These are phyloP conservation scores for Beauveria asiatica DNA, from an alignment of 2,329 filamentous ascomycete species.

Conservation along the genomic window DNA sequence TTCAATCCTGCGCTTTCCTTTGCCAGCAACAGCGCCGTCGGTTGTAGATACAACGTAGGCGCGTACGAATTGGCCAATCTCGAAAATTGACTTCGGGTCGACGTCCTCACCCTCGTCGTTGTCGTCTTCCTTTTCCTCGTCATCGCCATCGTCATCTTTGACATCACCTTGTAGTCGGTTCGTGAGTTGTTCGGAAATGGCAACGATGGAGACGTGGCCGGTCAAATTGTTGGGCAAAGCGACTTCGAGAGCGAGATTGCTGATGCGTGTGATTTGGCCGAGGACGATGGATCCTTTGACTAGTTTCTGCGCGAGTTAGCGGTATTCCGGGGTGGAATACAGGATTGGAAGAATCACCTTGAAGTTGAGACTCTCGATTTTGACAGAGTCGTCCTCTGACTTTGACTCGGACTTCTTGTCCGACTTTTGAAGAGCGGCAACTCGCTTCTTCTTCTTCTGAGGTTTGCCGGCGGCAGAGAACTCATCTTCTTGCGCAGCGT, in stretches of 20 bases:
- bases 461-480: slow-evolving; percentile 41
- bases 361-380: slow-evolving; percentile 80
- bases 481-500: slow-evolving; percentile 82
- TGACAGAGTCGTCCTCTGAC: slow-evolving; percentile 48
- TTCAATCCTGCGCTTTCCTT: slow-evolving; percentile 74
- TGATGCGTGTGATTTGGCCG: slow-evolving; percentile 77
- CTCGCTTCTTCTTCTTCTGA: slow-evolving; percentile 48
- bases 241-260: slow-evolving; percentile 67
- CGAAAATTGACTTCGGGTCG: slow-evolving; percentile 67
- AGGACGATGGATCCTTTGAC: slow-evolving; percentile 80
- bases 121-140: slow-evolving; percentile 47
- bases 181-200: slow-evolving; percentile 76
- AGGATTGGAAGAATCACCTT: slow-evolving; percentile 47
- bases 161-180: slow-evolving; percentile 64
- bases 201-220: slow-evolving; percentile 84
- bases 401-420: slow-evolving; percentile 41
- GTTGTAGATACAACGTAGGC: slow-evolving; percentile 73
- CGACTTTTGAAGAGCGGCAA: slow-evolving; percentile 41
- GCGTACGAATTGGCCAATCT: slow-evolving; percentile 78
- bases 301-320: slow-evolving; percentile 51
- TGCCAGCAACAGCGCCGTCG: slow-evolving; percentile 52
- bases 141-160: slow-evolving; percentile 40
- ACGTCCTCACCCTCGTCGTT: slow-evolving; percentile 50
- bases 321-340: slow-evolving; percentile 8
- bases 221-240: slow-evolving; percentile 87